Percentiles rank a stretch among this genome's conserved stretches.
phyloP scores from a whole-genome alignment of 495 filamentous ascomycete genomes.

The Sordaria brevicollis region DNA sequence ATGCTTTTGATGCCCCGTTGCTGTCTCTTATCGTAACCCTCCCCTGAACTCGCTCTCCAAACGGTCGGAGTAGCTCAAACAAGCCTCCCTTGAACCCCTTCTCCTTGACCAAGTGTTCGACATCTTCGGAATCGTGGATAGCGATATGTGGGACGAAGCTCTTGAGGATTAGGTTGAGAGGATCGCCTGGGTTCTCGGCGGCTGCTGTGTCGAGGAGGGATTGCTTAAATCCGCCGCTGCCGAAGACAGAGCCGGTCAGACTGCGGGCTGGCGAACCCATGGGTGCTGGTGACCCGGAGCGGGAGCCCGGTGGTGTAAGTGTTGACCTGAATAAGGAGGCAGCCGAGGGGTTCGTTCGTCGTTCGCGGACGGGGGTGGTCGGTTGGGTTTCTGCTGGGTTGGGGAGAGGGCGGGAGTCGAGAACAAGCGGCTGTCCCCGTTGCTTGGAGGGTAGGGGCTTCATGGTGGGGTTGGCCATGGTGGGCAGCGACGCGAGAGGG shows the following conservation, averaged over 20 bases:
- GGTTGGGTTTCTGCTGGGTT: conserved; percentile 37
- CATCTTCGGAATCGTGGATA: conserved; percentile 72
- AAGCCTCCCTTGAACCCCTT: conserved; percentile 82
- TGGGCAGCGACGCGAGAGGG: conserved; percentile 31
- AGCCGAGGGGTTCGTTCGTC: conserved; percentile 45
- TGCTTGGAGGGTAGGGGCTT: conserved; percentile 19
- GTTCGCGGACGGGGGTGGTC: conserved; percentile 31
- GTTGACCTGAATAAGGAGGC: conserved; percentile 49
- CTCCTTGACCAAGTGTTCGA: conserved; percentile 63
- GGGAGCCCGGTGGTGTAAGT: conserved; percentile 40
- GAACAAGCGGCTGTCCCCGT: conserved; percentile 23
- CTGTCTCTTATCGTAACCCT: conserved; percentile 88
- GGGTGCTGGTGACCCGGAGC: conserved; percentile 47
- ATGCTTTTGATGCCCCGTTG: conserved; percentile 65
- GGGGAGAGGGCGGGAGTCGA: conserved; percentile 21
- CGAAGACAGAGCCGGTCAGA: conserved; percentile 38
- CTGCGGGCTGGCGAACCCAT: conserved; percentile 45
- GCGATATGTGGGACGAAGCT: conserved; percentile 83
- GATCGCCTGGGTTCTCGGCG: conserved; percentile 46
- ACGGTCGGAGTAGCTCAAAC: conserved; percentile 76
- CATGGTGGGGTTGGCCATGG: conserved; percentile 30
- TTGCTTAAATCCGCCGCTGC: conserved; percentile 24
- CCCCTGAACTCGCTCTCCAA: conserved; percentile 80
- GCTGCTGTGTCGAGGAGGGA: conserved; percentile 39
- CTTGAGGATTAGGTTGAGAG: conserved; percentile 62